Evolutionary conservation across 305 asterid genomes (phyloP).

Genomic region (Solanum hybrid): DNA sequence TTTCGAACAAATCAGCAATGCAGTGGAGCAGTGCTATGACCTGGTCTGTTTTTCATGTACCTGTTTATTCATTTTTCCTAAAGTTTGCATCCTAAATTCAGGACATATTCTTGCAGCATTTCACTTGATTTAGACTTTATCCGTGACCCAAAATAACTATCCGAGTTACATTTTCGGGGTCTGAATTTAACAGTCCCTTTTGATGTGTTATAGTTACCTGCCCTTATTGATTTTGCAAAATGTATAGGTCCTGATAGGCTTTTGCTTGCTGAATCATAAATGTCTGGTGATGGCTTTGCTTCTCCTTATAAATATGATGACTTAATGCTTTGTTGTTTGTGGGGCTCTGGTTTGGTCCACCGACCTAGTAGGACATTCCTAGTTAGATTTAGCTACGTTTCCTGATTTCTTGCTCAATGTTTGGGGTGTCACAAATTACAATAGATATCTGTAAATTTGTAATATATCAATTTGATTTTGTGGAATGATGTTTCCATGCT

Average conservation of each 20-base stretch:
- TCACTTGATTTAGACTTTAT: not conserved
- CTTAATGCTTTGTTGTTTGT: not conserved
- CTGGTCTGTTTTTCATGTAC: slow-evolving; percentile 34
- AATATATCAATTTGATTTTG: not conserved
- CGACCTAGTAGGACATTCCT: not conserved
- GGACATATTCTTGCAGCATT: not conserved
- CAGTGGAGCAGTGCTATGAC: slow-evolving; percentile 64
- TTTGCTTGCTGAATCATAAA: not conserved
- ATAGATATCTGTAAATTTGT: not conserved
- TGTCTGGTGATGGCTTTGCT: not conserved
- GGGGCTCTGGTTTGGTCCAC: not conserved
- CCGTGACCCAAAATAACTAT: not conserved
- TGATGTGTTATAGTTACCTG: not conserved
- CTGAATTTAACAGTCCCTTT: not conserved
- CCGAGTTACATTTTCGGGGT: not conserved
- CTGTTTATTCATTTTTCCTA: not conserved
- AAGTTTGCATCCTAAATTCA: not conserved
- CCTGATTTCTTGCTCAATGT: not conserved
- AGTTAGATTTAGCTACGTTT: not conserved
- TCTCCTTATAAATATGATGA: not conserved
- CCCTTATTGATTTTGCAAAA: not conserved
- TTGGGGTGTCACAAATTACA: not conserved
- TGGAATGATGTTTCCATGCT: not conserved
- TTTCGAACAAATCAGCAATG: slow-evolving; percentile 70
- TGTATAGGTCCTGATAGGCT: not conserved